These are phyloP conservation scores for Wickerhamomyces canadensis DNA, from an alignment of 805 yeast genomes.

Conservation along the genomic window DNA sequence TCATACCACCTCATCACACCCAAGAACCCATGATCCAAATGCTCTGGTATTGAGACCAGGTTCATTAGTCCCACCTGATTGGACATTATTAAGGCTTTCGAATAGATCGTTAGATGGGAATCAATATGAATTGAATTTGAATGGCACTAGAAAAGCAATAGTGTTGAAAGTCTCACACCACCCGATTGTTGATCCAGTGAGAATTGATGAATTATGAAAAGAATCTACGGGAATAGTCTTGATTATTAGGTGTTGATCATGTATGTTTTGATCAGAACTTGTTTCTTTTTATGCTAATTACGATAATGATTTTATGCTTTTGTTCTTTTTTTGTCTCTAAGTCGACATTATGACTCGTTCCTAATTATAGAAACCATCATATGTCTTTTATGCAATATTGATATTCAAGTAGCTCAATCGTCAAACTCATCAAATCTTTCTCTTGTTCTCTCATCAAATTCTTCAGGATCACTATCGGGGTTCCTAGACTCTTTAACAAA, in stretches of 20 bases:
- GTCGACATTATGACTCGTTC: background rate
- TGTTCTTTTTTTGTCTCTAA: background rate
- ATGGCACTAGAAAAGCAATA: conserved; percentile 7
- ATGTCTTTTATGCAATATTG: too few species aligned
- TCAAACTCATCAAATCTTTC: background rate
- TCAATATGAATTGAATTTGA: conserved; percentile 11
- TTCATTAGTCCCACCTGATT: conserved; percentile 22
- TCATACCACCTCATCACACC: background rate
- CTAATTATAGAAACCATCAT: background rate
- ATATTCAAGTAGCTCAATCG: too few species aligned
- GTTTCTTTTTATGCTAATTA: too few species aligned
- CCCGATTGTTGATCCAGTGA: background rate
- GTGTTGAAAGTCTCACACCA: conserved; percentile 7
- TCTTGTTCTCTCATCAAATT: background rate
- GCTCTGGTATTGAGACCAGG: conserved; percentile 5
- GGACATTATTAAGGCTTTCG: conserved; percentile 20
- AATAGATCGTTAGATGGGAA: conserved; percentile 7
- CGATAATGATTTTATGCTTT: background rate
- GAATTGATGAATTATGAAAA: too few species aligned
- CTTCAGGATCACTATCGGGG: conserved; percentile 4
- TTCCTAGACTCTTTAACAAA: too few species aligned
- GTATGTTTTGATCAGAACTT: too few species aligned
- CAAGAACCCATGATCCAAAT: background rate
- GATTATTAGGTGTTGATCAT: too few species aligned
- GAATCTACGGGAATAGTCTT: too few species aligned